Percentiles rank a stretch among this genome's conserved stretches.
Evolutionary conservation across 2,329 filamentous ascomycete genomes (phyloP).

Genomic region (Exophiala calicioides): DNA sequence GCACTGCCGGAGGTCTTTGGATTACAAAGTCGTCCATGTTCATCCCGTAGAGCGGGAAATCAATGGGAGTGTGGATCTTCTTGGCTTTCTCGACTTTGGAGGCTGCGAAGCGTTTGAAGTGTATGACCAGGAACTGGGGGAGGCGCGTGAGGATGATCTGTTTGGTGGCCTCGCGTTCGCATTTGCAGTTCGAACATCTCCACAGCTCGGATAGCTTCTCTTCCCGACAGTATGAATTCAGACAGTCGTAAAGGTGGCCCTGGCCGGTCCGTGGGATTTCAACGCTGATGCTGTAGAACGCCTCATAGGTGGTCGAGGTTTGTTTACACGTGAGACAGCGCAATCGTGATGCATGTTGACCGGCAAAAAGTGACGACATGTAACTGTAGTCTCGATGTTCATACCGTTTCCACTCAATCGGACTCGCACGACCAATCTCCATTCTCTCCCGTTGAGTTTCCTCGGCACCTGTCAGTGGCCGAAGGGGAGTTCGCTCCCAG

Average conservation of each 20-base stretch:
- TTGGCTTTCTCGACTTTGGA: constrained; percentile 56
- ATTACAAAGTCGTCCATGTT: constrained; percentile 63
- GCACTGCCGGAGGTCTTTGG: constrained; percentile 43
- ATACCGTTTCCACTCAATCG: constrained; percentile 73
- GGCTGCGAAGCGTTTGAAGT: constrained; percentile 70
- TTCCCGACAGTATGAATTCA: constrained; percentile 68
- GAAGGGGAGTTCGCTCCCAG: constrained; percentile 60
- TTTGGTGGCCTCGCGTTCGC: constrained; percentile 66
- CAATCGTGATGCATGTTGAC: constrained; percentile 64
- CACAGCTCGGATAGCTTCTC: constrained; percentile 67
- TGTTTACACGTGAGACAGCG: constrained; percentile 62
- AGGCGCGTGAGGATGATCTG: constrained; percentile 74
- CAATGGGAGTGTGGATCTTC: constrained; percentile 71
- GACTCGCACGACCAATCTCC: constrained; percentile 65
- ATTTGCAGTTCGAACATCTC: constrained; percentile 74
- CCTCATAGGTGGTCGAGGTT: constrained; percentile 67
- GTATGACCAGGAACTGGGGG: constrained; percentile 75
- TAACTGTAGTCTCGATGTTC: constrained; percentile 70
- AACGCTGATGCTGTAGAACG: constrained; percentile 70
- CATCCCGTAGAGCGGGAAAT: constrained; percentile 74
- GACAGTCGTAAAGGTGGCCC: constrained; percentile 65
- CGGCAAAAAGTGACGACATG: constrained; percentile 76
- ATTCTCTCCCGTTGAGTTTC: constrained; percentile 63
- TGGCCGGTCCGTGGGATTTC: constrained; percentile 65
- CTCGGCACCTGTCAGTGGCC: constrained; percentile 59